Conservation (phyloP, 192 early-diverging fungal species). For the Kappamyces sp. region DNA sequence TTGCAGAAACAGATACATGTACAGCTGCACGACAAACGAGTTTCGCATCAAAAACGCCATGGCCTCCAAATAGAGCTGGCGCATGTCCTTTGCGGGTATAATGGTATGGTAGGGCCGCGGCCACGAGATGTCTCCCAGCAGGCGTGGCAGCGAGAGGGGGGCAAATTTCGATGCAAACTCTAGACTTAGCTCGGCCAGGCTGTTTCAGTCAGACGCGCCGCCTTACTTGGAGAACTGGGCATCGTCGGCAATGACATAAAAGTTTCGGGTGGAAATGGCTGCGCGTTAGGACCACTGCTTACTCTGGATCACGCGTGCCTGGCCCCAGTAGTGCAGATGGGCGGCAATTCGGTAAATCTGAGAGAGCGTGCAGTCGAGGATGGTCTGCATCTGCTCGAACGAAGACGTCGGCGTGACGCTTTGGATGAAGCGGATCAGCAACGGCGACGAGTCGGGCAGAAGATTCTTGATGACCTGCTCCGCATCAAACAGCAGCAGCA, state of each 20-base stretch:
- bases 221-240: constrained; percentile 43
- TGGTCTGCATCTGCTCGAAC: constrained; percentile 72
- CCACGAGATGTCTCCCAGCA: constrained; percentile 52
- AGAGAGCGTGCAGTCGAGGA: constrained; percentile 87
- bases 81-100: constrained; percentile 55
- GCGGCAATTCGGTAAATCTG: constrained; percentile 86
- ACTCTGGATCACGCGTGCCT: constrained; percentile 78
- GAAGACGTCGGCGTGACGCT: constrained; percentile 73
- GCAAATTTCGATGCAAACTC: constrained; percentile 58
- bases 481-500: constrained; percentile 78
- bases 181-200: constrained; percentile 19
- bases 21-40: constrained; percentile 70
- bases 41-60: constrained; percentile 75
- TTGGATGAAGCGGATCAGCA: constrained; percentile 84
- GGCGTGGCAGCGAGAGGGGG: constrained; percentile 44
- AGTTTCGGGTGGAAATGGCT: constrained; percentile 65
- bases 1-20: constrained; percentile 58
- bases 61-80: constrained; percentile 73
- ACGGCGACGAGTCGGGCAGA: constrained; percentile 74
- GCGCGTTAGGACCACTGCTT: too few relatives aligned
- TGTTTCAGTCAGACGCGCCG: constrained; percentile 16
- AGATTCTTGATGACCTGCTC: constrained; percentile 72
- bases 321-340: constrained; percentile 89
- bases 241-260: constrained; percentile 71
- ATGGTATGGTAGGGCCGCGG: constrained; percentile 50